These are phyloP conservation scores for Chrysosporium keratinophilum DNA, from an alignment of 2,329 filamentous ascomycete genomes.

Conservation along the genomic window DNA sequence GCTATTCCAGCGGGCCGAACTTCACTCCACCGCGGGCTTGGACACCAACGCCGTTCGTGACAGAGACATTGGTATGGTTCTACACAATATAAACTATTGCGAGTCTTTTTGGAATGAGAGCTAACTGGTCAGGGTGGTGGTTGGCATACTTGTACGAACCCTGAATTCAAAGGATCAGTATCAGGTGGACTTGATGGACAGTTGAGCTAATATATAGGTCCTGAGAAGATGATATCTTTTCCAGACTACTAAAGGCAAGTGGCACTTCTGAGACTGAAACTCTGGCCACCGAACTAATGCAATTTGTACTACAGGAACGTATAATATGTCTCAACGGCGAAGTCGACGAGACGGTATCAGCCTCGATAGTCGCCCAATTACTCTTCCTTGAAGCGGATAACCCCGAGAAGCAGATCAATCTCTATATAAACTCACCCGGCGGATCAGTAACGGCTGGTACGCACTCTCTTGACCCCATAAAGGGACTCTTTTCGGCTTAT, in stretches of 20 bases:
- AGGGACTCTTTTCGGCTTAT: background rate
- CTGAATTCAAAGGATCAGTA: background rate
- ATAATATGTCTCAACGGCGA: constrained; percentile 89
- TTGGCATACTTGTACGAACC: constrained; percentile 61
- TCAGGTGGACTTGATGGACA: constrained; percentile 1
- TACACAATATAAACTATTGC: background rate
- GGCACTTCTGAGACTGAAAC: background rate
- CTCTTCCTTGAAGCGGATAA: constrained; percentile 97
- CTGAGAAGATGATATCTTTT: constrained; percentile 65
- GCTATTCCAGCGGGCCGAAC: constrained; percentile 12
- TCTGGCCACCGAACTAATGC: background rate
- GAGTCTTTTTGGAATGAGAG: background rate
- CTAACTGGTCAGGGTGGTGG: constrained; percentile 51
- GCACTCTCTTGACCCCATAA: constrained; percentile 6
- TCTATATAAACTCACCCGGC: constrained; percentile 96
- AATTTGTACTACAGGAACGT: constrained; percentile 56
- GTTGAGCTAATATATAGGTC: constrained; percentile 20
- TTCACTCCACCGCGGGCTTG: constrained; percentile 31
- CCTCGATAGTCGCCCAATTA: constrained; percentile 89
- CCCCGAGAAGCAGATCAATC: constrained; percentile 85
- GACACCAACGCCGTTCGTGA: constrained; percentile 46
- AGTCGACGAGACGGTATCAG: constrained; percentile 81
- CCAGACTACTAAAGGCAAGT: constrained; percentile 60
- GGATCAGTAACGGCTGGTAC: constrained; percentile 75
- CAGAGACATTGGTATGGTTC: constrained; percentile 46